Conservation (phyloP, 1,284 basidiomycete genomes). For the Termitomyces sp. region DNA sequence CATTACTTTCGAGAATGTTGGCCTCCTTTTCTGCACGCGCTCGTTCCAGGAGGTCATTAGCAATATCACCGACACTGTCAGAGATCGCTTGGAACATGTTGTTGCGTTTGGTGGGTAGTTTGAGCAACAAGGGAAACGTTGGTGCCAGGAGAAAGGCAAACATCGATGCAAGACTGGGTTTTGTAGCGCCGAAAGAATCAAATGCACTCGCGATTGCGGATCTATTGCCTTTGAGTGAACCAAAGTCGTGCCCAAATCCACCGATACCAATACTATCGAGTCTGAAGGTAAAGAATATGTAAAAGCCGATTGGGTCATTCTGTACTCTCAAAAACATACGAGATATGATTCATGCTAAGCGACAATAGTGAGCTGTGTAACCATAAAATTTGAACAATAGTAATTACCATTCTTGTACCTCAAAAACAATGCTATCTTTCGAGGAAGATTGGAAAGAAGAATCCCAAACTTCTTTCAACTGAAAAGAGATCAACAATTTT, state of each 20-base stretch:
- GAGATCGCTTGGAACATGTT: conserved; percentile 1
- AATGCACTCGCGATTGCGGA: conserved; percentile 13
- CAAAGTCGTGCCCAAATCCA: conserved; percentile 20
- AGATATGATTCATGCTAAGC: conserved; percentile 45
- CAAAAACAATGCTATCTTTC: conserved; percentile 21
- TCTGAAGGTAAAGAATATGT: conserved; percentile 4
- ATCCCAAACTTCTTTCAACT: conserved; percentile 23
- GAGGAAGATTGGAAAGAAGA: conserved; percentile 1
- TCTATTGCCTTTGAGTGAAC: conserved; percentile 15
- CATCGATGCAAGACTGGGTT: not conserved
- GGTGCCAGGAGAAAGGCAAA: conserved; percentile 3
- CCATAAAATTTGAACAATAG: not conserved
- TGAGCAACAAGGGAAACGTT: conserved; percentile 2
- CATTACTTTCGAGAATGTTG: not conserved
- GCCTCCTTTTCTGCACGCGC: conserved; percentile 3
- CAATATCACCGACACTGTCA: conserved; percentile 12
- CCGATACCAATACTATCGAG: conserved; percentile 21
- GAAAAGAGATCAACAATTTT: not conserved
- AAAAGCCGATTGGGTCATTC: not conserved
- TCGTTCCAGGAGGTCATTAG: conserved; percentile 10
- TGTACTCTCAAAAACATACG: conserved; percentile 30
- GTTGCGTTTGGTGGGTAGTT: conserved; percentile 5
- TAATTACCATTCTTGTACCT: conserved; percentile 38
- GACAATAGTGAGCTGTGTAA: not conserved
- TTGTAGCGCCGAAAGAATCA: conserved; percentile 14